phyloP scores from a whole-genome alignment of 345 rosid species.

The Brassica carinata region DNA sequence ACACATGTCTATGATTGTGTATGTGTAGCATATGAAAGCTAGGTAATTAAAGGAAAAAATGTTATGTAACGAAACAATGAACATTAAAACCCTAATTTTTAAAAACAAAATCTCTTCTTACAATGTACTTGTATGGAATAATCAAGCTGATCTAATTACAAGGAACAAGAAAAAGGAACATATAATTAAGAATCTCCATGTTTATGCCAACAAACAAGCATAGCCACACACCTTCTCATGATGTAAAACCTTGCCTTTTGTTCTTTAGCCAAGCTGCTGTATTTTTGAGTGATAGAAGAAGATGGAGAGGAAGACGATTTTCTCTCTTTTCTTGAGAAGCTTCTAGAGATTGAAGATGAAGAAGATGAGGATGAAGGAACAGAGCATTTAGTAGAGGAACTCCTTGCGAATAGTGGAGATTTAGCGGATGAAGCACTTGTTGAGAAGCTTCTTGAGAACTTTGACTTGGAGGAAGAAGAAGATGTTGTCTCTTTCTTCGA shows the following conservation, averaged over 20 bases:
- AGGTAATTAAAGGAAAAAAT: background rate
- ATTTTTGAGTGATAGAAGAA: constrained; percentile 64
- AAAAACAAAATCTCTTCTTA: constrained; percentile 42
- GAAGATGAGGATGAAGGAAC: constrained; percentile 31
- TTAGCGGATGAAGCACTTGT: constrained; percentile 69
- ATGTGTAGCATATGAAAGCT: constrained; percentile 27
- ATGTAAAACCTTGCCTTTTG: constrained; percentile 95
- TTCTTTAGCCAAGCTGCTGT: constrained; percentile 89
- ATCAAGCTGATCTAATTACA: constrained; percentile 42
- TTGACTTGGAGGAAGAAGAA: constrained; percentile 51
- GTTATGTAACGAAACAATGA: background rate
- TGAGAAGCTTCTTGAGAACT: constrained; percentile 67
- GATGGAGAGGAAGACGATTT: constrained; percentile 43
- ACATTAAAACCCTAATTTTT: constrained; percentile 31
- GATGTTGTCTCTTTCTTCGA: constrained; percentile 56
- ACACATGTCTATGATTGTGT: constrained; percentile 19
- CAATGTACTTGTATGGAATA: constrained; percentile 43
- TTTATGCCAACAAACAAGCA: constrained; percentile 99
- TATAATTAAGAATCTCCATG: constrained; percentile 73
- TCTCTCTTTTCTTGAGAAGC: constrained; percentile 57
- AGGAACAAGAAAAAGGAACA: background rate
- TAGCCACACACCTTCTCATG: constrained; percentile 96
- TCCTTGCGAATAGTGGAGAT: constrained; percentile 54
- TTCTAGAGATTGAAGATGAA: constrained; percentile 52
- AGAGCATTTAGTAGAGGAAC: constrained; percentile 57